Conservation (phyloP, 805 yeast genomes). For the Metschnikowia arizonensis region DNA sequence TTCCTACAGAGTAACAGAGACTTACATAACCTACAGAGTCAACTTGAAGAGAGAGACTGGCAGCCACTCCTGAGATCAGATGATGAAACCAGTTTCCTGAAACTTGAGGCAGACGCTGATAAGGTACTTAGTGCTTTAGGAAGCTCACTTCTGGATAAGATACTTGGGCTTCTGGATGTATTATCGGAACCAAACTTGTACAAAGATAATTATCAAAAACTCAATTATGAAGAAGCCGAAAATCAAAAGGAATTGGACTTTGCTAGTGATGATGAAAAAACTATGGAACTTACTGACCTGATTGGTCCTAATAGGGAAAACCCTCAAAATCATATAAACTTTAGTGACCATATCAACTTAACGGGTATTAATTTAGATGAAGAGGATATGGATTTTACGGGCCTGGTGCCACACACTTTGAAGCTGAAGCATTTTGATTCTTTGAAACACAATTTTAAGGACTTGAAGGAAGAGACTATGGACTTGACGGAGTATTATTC, state of each 20-base stretch:
- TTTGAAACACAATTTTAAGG: not conserved
- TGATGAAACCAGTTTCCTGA: constrained; percentile 15
- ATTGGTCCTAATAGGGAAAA: too few species aligned
- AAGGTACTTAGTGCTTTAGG: constrained; percentile 9
- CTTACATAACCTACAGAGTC: not conserved
- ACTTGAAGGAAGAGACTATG: constrained; percentile 7
- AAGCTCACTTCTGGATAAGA: constrained; percentile 1
- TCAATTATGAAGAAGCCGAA: too few species aligned
- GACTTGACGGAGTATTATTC: constrained; percentile 9
- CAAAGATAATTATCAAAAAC: constrained; percentile 2
- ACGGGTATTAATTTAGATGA: not conserved
- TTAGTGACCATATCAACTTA: not conserved
- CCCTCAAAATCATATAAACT: too few species aligned
- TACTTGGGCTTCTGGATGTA: constrained; percentile 9
- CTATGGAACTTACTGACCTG: constrained; percentile 33
- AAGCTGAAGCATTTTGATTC: too few species aligned
- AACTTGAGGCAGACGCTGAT: constrained; percentile 20
- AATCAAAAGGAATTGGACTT: not conserved
- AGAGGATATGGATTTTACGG: constrained; percentile 16
- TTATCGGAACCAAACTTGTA: constrained; percentile 1
- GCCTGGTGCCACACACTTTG: too few species aligned
- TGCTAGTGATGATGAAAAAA: constrained; percentile 17
- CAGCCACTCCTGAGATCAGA: constrained; percentile 8
- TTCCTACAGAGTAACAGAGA: not conserved
- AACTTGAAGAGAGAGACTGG: too few species aligned